Base-by-base conservation (phyloP, 2,329 filamentous ascomycete species). In the Coniochaeta prunicola region DNA sequence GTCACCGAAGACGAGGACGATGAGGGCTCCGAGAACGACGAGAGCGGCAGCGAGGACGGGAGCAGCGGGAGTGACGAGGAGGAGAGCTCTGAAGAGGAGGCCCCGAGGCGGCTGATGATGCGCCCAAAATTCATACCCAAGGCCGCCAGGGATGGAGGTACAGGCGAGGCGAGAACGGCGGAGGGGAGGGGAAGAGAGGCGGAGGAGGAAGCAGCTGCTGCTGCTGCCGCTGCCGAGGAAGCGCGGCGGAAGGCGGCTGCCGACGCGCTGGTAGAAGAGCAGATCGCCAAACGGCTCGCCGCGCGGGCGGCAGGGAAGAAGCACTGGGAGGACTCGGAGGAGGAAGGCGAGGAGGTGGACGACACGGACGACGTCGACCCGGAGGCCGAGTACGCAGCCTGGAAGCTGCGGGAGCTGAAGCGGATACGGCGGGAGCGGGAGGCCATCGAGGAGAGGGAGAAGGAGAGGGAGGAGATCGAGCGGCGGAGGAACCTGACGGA, bases 351-450 rank as follows among this genome's bases (percentile, higher is more conserved):
- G 34, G 89, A 90, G 54, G 87, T 97, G 21, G 91, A 97, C 72
- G 94, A 96, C 67, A 90, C 88, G 2, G 94, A 99, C 70, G 91
- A 86, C 36, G 67, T 92, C 3, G 92, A 97, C 71, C 90, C 91
- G 0, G 92, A 89, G 62, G 92, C 91, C 8, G 94, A 99, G 73
- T 84, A 88, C 62, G 92, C 92, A 7, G 92, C 92, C 0, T 99
- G 94, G 93, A 94, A 93, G 70, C 80, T 99, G 56, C 87, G 94
- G 55, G 94, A 99, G 75, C 80, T 99, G 45, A 88, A 88, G 72
- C 88, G 94, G 9, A 85, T 97, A 64, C 92, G 93, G 75, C 86
- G 94, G 56, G 90, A 94, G 66, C 86, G 94, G 28, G 87, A 92
- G 66, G 86, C 86, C 1, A 92, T 99, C 66, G 91, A 96, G 70